Evolutionary conservation across 139 green algal genomes (phyloP).

Genomic region (Picochlorum sp.): DNA sequence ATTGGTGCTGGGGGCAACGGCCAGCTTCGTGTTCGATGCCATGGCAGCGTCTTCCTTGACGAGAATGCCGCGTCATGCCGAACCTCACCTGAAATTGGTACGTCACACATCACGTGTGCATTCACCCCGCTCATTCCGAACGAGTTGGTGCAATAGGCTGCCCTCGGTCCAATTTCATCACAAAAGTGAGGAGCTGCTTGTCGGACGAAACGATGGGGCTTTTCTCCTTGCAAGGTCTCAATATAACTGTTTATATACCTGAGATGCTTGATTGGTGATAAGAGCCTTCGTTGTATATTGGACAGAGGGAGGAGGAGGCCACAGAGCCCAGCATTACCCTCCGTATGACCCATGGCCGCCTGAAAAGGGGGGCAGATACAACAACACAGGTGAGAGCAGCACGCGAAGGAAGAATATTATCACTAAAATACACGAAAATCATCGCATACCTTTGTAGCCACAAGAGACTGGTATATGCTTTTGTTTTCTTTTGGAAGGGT

Average conservation of each 20-base stretch:
- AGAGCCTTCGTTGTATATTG: constrained; percentile 15
- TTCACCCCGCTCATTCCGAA: constrained; percentile 38
- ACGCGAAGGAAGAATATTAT: too few species aligned
- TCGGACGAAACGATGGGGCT: too few species aligned
- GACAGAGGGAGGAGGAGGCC: constrained; percentile 44
- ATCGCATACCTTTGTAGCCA: not conserved
- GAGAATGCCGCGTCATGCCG: too few species aligned
- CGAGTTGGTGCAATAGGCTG: constrained; percentile 9
- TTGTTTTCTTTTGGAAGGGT: constrained; percentile 18
- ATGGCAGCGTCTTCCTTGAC: too few species aligned
- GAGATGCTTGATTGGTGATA: constrained; percentile 28
- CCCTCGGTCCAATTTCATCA: too few species aligned
- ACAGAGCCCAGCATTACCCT: constrained; percentile 40
- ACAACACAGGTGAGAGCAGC: too few species aligned
- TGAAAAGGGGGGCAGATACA: too few species aligned
- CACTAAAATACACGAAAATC: too few species aligned
- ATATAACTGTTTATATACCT: constrained; percentile 12
- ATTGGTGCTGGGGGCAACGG: too few species aligned
- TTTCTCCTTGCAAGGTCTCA: not conserved
- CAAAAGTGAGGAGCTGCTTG: too few species aligned
- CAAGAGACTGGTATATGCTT: not conserved
- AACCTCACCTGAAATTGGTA: not conserved
- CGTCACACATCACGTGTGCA: constrained; percentile 11
- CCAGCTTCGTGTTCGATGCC: too few species aligned
- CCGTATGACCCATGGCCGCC: constrained; percentile 22